phyloP scores from a whole-genome alignment of 2,329 filamentous ascomycete genomes.

The Immersiporthe knoxdaviesiana region DNA sequence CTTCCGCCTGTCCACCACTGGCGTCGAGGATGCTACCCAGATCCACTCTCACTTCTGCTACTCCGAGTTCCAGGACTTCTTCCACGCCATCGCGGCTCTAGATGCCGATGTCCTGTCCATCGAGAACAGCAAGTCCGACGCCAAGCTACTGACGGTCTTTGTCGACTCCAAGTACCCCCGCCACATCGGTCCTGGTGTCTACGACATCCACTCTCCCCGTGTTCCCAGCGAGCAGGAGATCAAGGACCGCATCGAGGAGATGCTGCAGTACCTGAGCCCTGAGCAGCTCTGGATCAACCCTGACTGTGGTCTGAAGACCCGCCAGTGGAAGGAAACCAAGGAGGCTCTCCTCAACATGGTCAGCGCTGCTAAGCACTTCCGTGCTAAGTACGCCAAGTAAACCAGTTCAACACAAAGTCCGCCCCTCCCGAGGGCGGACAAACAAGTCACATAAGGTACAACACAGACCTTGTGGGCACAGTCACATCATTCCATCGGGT shows the following conservation, averaged over 20 bases:
- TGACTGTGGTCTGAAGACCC: constrained; percentile 98
- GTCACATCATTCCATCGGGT: constrained; percentile 36
- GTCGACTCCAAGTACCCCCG: constrained; percentile 96
- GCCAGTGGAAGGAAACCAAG: constrained; percentile 99
- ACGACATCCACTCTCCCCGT: constrained; percentile 99
- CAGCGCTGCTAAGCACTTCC: constrained; percentile 96
- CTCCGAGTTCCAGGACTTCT: constrained; percentile 99
- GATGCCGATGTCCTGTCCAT: constrained; percentile 98
- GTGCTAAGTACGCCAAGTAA: constrained; percentile 79
- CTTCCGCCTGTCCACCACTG: constrained; percentile 93
- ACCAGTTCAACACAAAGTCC: constrained; percentile 33
- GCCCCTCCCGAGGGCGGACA: constrained; percentile 37
- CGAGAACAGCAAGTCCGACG: constrained; percentile 99
- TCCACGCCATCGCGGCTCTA: constrained; percentile 98
- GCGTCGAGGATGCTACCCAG: constrained; percentile 94
- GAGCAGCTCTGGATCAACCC: constrained; percentile 99
- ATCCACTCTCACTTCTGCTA: constrained; percentile 99
- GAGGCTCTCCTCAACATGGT: constrained; percentile 95
- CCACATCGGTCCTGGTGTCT: constrained; percentile 98
- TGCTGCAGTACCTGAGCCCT: constrained; percentile 95
- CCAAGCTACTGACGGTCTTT: constrained; percentile 98
- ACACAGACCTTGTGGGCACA: constrained; percentile 16
- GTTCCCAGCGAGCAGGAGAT: constrained; percentile 97
- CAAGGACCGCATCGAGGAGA: constrained; percentile 96
- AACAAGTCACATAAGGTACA: constrained; percentile 23